Percentiles rank a stretch among this genome's conserved stretches.
Evolutionary conservation across 2,329 filamentous ascomycete genomes (phyloP).

Genomic region (Colletotrichum gloeosporioides): DNA sequence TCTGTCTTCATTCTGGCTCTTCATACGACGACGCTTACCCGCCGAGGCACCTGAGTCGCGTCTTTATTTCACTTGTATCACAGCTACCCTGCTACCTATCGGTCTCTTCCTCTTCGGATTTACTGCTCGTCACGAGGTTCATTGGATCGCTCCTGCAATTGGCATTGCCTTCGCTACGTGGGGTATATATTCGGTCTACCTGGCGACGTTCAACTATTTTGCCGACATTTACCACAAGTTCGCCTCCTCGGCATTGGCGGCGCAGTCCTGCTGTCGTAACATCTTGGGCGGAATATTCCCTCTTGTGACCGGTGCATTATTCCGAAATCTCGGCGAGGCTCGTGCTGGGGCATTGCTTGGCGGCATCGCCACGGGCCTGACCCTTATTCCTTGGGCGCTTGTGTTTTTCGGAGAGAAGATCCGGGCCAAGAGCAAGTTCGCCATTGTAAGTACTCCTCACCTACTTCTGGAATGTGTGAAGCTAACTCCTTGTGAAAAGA

Average conservation of each 20-base stretch:
- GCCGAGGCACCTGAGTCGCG: constrained; percentile 73
- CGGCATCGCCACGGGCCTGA: constrained; percentile 71
- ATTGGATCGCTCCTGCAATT: constrained; percentile 75
- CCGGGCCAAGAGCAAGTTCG: constrained; percentile 77
- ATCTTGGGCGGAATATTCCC: constrained; percentile 83
- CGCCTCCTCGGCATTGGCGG: constrained; percentile 83
- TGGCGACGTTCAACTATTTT: constrained; percentile 92
- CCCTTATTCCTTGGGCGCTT: constrained; percentile 86
- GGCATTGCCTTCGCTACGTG: constrained; percentile 78
- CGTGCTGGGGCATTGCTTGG: constrained; percentile 79
- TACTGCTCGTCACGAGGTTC: constrained; percentile 65
- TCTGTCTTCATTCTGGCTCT: constrained; percentile 45
- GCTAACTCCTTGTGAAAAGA: neutral
- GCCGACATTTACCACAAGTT: constrained; percentile 88
- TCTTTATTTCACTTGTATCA: constrained; percentile 83
- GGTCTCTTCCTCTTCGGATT: constrained; percentile 85
- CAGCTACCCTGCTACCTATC: constrained; percentile 75
- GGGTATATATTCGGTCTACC: constrained; percentile 85
- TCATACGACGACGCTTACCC: constrained; percentile 51
- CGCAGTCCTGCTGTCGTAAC: constrained; percentile 87
- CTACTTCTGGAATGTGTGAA: neutral
- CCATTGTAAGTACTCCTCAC: constrained; percentile 38
- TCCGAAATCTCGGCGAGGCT: constrained; percentile 72
- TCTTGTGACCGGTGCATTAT: constrained; percentile 76
- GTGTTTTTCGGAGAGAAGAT: constrained; percentile 81